Evolutionary conservation across 371 early-diverging fungal genomes (phyloP).

Genomic region (Syncephalastrum contaminatum): DNA sequence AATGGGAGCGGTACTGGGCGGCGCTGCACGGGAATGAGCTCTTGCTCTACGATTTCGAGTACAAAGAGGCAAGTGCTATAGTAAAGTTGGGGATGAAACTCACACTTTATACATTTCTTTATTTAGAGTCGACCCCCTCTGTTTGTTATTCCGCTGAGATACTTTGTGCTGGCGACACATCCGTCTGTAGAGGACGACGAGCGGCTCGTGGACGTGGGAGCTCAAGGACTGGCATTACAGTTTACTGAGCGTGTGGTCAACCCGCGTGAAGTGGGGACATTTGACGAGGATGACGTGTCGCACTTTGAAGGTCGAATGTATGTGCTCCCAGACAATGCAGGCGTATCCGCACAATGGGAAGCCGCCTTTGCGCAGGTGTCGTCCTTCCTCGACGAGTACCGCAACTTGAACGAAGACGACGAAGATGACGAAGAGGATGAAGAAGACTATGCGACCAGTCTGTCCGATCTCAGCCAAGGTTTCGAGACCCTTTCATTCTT

Average conservation of each 20-base stretch:
- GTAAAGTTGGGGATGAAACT: background rate
- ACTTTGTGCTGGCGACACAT: slow-evolving; percentile 28
- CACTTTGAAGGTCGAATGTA: slow-evolving; percentile 44
- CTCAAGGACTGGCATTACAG: slow-evolving; percentile 39
- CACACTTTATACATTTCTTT: background rate
- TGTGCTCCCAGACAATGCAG: slow-evolving; percentile 37
- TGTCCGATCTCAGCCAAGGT: too few species aligned
- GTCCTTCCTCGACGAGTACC: slow-evolving; percentile 15
- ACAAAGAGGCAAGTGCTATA: slow-evolving; percentile 30
- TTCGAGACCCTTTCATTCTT: too few species aligned
- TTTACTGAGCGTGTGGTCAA: slow-evolving; percentile 25
- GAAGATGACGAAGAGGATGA: slow-evolving; percentile 1
- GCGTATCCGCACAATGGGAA: slow-evolving; percentile 34
- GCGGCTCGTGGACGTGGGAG: slow-evolving; percentile 43
- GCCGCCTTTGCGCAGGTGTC: slow-evolving; percentile 24
- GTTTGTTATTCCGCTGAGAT: slow-evolving; percentile 32
- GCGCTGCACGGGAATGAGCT: slow-evolving; percentile 30
- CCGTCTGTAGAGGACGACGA: slow-evolving; percentile 46
- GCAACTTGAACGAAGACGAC: slow-evolving; percentile 6
- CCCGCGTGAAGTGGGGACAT: background rate
- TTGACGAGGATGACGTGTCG: slow-evolving; percentile 3
- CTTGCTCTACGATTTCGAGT: slow-evolving; percentile 48
- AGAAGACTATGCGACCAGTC: background rate
- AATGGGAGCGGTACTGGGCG: slow-evolving; percentile 49
- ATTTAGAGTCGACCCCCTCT: slow-evolving; percentile 27